Evolutionary conservation across 129 eudicot genomes (phyloP), one percentile per base, ranked within the genome.

Genomic region (Flaveria ramosissima): DNA sequence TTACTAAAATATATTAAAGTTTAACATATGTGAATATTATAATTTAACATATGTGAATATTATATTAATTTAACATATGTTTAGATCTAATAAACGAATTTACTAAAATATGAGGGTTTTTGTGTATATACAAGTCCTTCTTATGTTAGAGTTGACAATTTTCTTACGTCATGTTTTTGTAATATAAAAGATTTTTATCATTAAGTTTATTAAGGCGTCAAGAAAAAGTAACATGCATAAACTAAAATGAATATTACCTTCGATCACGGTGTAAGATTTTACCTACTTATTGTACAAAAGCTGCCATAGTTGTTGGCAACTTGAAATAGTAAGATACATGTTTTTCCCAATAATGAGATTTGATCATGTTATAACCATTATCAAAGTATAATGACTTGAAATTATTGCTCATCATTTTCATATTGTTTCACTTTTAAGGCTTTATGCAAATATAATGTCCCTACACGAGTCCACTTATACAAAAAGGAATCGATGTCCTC

Each of bases 401-500:
- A 88, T 88, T 70, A 88, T 88, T 85, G 83, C 72, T 80, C 88
- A 88, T 88, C 86, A 88, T 83, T 83, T 78, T 77, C 84, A 73
- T 59, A 78, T 72, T 39, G 76, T 81, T 72, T 79, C 67, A 56
- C 82, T 77, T 88, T 80, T 80, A 36, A 36, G 84, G 67, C 79
- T 78, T 52, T 77, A 51, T 66, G 73, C 72, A 43, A 27, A 60
- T 45, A 70, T 60, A 14, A 52, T 79, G 92, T 82, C 86, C 86
- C 85, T 75, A 79, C 88, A 52, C 6, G 24, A 43, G 17, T 39
- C 69, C 74, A 68, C 82, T 82, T 70, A 79, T 80, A 75, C 73
- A 73, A 14, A 57, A 80, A 60, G 67, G 76, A 73, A 76, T 86
- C 85, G 68, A 76, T 86, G 70, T 67, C 80, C 59, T 81, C 24